These are phyloP conservation scores for Carex cristatella DNA, from an alignment of 176 grass and related monocot species.

Conservation along the genomic window DNA sequence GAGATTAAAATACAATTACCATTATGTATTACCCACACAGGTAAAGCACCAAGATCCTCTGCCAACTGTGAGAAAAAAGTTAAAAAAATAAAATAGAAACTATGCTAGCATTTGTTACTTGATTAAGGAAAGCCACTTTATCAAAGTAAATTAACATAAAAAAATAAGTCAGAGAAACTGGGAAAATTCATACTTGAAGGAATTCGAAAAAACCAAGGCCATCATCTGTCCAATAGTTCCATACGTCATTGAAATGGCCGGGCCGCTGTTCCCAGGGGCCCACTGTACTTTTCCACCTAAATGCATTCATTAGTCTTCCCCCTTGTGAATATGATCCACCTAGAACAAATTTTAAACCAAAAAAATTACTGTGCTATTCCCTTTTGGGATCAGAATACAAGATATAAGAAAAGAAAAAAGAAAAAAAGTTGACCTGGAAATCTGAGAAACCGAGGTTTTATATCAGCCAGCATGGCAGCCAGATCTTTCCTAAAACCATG, in stretches of 20 bases:
- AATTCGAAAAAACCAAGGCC: constrained; percentile 89
- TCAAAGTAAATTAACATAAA: not conserved
- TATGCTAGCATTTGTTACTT: constrained; percentile 14
- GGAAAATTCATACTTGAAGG: constrained; percentile 53
- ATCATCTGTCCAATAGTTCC: constrained; percentile 92
- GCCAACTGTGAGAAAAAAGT: constrained; percentile 50
- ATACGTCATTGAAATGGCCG: constrained; percentile 82
- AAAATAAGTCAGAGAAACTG: not conserved
- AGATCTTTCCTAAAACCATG: constrained; percentile 82
- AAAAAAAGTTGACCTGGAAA: constrained; percentile 64
- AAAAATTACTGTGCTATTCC: not conserved
- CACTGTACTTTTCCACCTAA: constrained; percentile 82
- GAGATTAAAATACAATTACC: constrained; percentile 38
- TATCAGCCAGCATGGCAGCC: constrained; percentile 64
- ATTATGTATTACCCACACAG: constrained; percentile 85
- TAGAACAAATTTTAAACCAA: constrained; percentile 26
- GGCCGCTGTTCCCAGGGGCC: constrained; percentile 86
- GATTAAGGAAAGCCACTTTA: not conserved
- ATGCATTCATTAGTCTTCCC: constrained; percentile 66
- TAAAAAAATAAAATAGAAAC: not conserved
- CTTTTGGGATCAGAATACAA: not conserved
- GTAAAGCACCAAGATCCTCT: constrained; percentile 78
- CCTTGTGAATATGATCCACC: constrained; percentile 89
- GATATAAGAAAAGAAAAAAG: constrained; percentile 23
- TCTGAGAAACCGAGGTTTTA: constrained; percentile 79